Evolutionary conservation across 331 rosid genomes (phyloP), one percentile per base, ranked within the genome.

Genomic region (Quercus lobata): DNA sequence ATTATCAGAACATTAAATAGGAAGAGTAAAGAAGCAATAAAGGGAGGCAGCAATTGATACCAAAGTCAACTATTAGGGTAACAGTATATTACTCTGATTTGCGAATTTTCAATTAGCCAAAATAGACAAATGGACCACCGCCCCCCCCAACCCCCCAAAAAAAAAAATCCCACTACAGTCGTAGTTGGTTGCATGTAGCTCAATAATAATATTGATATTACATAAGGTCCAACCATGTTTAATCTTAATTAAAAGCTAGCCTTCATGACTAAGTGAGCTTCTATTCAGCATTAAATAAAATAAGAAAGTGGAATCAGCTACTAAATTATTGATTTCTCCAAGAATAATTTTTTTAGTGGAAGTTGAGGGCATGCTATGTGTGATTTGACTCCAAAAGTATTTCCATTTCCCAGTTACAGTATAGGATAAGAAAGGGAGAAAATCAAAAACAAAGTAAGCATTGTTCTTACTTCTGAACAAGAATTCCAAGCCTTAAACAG

Each of bases 401-500:
- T 15, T 17, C 11, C 11, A 73, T 15, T n/a, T 37, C 35, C 56
- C 21, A 22, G 54, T 0, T 49, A 49, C 54, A 14, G 17, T 11
- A 27, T 63, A 18, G 14, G 18, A 68, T 10, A 7, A 35, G 17
- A 68, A 68, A 35, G 72, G 49, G 16, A 35, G 17, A 66, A 16
- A 15, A 44, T 58, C 3, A 53, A 15, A 76, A 18, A 54, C 1
- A 35, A 76, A 7, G 69, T 7, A 53, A 27, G 49, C 11, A 9
- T 57, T 27, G 37, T 69, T 77, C 57, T 52, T 78, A 90, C 94
- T 82, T 86, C 85, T 46, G 77, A 81, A 58, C 94, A 90, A 56
- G 94, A 78, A 80, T 44, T 88, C 94, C 94, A 90, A 22, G 94
- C 94, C 78, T 29, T 80, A 52, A 84, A 35, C 35, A 88, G 82